Evolutionary conservation across 2,329 filamentous ascomycete species (phyloP).

Genomic region (Trichoderma simmonsii): DNA sequence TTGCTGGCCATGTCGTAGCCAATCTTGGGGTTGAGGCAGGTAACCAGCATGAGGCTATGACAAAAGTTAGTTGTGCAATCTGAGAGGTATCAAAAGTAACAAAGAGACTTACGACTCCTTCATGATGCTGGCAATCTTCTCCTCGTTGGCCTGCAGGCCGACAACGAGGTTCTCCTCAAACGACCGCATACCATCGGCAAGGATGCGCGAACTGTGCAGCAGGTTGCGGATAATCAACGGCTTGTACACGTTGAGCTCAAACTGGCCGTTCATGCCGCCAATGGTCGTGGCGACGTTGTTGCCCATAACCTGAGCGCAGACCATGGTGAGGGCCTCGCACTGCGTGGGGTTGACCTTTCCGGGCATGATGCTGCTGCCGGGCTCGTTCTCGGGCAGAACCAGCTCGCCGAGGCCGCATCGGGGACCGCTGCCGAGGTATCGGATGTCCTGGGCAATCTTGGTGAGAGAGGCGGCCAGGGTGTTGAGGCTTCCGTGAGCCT

Average conservation of each 20-base stretch:
- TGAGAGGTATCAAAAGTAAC: not conserved
- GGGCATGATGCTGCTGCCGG: conserved; percentile 97
- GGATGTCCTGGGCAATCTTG: conserved; percentile 98
- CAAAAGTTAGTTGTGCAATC: not conserved
- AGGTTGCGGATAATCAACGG: conserved; percentile 93
- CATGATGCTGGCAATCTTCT: conserved; percentile 83
- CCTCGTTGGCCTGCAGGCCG: conserved; percentile 89
- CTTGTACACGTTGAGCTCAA: conserved; percentile 99
- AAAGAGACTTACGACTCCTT: conserved; percentile 75
- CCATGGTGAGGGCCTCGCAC: conserved; percentile 96
- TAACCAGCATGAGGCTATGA: conserved; percentile 88
- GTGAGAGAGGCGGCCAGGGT: conserved; percentile 86
- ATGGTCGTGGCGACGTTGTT: conserved; percentile 93
- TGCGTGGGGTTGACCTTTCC: conserved; percentile 99
- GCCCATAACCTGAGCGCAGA: conserved; percentile 96
- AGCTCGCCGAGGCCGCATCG: conserved; percentile 95
- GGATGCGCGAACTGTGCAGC: conserved; percentile 83
- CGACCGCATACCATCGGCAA: conserved; percentile 88
- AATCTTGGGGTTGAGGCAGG: conserved; percentile 95
- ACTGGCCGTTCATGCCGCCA: conserved; percentile 95
- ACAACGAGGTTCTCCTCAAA: conserved; percentile 92
- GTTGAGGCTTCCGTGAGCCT: conserved; percentile 91
- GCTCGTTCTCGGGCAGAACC: conserved; percentile 93
- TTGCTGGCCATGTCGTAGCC: conserved; percentile 97
- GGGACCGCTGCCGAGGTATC: conserved; percentile 93